A percentile compares a stretch with the other conserved stretches of the same genome.
Conservation (phyloP, 352 stramenopile species). For the Globisporangium recalcitrans region DNA sequence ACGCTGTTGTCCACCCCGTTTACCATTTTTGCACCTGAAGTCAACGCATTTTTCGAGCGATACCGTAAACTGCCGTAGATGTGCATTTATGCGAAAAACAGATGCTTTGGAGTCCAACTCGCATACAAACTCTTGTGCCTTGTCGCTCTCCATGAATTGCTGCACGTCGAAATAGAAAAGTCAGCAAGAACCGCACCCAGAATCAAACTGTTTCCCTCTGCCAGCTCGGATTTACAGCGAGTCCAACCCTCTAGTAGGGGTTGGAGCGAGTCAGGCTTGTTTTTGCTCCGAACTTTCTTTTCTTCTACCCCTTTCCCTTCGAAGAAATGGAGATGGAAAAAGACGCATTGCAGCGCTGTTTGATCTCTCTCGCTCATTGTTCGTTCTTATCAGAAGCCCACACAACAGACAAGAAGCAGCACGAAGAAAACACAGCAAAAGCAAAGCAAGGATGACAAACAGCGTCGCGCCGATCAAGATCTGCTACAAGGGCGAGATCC, state of each 20-base stretch:
- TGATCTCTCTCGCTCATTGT: slow-evolving; percentile 22
- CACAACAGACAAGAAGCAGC: too few species aligned
- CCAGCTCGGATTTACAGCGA: not conserved
- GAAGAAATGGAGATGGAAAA: slow-evolving; percentile 5
- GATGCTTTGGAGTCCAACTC: too few species aligned
- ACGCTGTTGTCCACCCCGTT: not conserved
- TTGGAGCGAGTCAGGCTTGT: slow-evolving; percentile 5
- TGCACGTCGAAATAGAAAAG: not conserved
- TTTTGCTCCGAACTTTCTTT: not conserved
- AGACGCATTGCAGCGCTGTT: not conserved
- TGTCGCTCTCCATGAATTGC: not conserved
- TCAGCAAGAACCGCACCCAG: not conserved
- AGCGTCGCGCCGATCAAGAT: slow-evolving; percentile 71
- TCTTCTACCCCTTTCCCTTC: slow-evolving; percentile 4
- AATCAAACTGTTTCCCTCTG: not conserved
- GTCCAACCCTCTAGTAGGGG: slow-evolving; percentile 12
- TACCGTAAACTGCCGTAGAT: not conserved
- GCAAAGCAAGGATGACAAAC: slow-evolving; percentile 29
- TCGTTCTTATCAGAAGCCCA: slow-evolving; percentile 9
- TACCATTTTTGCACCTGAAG: not conserved
- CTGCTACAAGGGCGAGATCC: slow-evolving; percentile 78
- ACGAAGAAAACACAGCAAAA: not conserved
- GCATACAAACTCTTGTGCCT: not conserved
- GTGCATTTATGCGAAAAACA: not conserved
- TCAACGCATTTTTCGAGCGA: not conserved